Evolutionary conservation across 148 eudicot species (phyloP).

Genomic region (Oxyria digyna): DNA sequence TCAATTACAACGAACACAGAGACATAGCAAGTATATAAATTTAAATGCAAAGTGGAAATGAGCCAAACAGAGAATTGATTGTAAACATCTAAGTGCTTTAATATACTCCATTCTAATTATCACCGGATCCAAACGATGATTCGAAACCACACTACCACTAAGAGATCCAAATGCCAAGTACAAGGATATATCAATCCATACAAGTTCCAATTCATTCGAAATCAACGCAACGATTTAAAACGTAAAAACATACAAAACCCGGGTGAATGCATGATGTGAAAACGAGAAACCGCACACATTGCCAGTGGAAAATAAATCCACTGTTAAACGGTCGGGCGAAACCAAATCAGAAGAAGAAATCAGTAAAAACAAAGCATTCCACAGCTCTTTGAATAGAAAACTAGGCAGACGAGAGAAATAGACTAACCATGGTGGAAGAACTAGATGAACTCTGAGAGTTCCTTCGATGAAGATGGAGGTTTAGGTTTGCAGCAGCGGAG

Average conservation of each 20-base stretch:
- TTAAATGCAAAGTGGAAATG: too few species aligned
- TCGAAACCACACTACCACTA: background rate
- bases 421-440: constrained; percentile 6
- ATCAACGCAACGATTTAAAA: background rate
- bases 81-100: too few species aligned
- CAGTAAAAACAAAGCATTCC: background rate
- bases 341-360: background rate
- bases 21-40: background rate
- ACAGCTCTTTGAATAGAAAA: background rate
- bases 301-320: background rate
- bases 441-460: background rate
- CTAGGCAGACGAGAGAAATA: background rate
- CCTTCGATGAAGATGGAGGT: background rate
- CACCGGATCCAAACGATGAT: background rate
- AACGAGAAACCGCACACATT: background rate
- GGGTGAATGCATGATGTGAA: background rate
- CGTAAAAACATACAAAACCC: background rate
- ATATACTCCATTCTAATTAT: too few species aligned
- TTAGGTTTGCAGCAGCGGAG: background rate
- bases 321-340: background rate
- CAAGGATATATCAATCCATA: background rate
- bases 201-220: background rate
- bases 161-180: background rate
- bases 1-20: too few species aligned
- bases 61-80: too few species aligned